Evolutionary conservation across 2,329 filamentous ascomycete species (phyloP).

Genomic region (Tolypocladium sp.): DNA sequence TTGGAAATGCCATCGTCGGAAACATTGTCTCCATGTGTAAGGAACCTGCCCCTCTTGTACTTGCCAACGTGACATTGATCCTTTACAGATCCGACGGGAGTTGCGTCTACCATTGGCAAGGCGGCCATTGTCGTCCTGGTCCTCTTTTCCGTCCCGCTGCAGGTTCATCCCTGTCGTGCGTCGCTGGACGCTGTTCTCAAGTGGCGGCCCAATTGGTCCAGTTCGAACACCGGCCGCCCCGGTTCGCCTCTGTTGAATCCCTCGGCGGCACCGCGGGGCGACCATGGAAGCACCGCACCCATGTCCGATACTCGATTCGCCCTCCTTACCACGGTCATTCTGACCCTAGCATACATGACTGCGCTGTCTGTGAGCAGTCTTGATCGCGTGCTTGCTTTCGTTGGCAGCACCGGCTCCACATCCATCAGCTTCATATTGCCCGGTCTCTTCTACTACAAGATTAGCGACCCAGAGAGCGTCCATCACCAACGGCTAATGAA

Average conservation of each 20-base stretch:
- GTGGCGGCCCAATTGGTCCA: conserved; percentile 62
- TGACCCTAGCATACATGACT: conserved; percentile 75
- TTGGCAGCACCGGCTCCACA: conserved; percentile 88
- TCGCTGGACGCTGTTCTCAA: conserved; percentile 88
- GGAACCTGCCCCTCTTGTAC: conserved; percentile 17
- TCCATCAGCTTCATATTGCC: conserved; percentile 96
- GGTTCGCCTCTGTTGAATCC: conserved; percentile 32
- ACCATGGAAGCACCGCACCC: conserved; percentile 44
- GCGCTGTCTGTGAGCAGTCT: conserved; percentile 87
- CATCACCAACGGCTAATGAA: conserved; percentile 83
- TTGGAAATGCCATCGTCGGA: conserved; percentile 78
- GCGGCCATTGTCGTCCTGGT: conserved; percentile 93
- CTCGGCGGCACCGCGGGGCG: conserved; percentile 29
- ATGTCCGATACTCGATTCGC: conserved; percentile 90
- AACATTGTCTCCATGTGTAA: conserved; percentile 92
- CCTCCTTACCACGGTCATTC: conserved; percentile 75
- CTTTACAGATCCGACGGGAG: conserved; percentile 28
- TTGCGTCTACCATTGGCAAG: conserved; percentile 84
- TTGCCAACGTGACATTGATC: conserved; percentile 9
- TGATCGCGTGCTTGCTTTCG: conserved; percentile 87
- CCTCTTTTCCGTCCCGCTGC: conserved; percentile 91
- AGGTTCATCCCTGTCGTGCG: conserved; percentile 93
- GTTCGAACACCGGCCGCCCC: conserved; percentile 26
- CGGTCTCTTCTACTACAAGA: conserved; percentile 97
- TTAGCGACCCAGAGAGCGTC: conserved; percentile 78